Base-by-base conservation (phyloP, 345 rosid species). In the Gossypium sturtianum region DNA sequence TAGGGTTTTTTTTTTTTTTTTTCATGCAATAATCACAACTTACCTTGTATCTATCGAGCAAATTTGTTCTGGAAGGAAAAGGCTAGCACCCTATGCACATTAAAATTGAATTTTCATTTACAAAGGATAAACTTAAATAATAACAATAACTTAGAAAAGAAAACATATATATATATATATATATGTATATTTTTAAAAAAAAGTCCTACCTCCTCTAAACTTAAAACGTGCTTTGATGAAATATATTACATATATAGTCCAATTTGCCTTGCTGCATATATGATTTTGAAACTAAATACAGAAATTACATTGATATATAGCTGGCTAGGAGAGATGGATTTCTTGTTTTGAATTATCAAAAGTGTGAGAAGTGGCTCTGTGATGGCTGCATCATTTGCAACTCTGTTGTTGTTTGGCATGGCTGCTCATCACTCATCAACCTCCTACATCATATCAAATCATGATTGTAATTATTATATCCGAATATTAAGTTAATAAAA, bases 361-460 rank as follows among this genome's bases (percentile, higher is more conserved):
- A 91, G 87, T 80, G 87, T 75, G 90, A 15, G 87, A 91, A 92
- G 69, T 91, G 96, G 79, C 87, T 86, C 45, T 88, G 91, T 44
- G 91, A 73, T 45, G 86, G 71, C 68, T 93, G 99, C 78, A 90
- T 83, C 86, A 91, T 91, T 68, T 90, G 98, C 77, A 89, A 68
- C 72, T 93, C 97, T 20, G 92, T 80, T 3, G 87, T 81, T 47
- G 90, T 90, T 78, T 95, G 99, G 84, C 96, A 86, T 25, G 98
- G 87, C 54, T 86, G 87, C 8, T 93, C 98, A 17, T 93, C 96
- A 47, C 89, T 79, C 17, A 92, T 81, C 87, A 91, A 41, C 13
- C 63, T 71, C 87, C 93, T 92, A 73, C 3, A 51, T 17, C 22
- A 15, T 15, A 51, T 0, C 27, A 69, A 15, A 23, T 6, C 3